These are phyloP conservation scores for Wickerhamomyces chambardii DNA, from an alignment of 805 yeast genomes.

Conservation along the genomic window DNA sequence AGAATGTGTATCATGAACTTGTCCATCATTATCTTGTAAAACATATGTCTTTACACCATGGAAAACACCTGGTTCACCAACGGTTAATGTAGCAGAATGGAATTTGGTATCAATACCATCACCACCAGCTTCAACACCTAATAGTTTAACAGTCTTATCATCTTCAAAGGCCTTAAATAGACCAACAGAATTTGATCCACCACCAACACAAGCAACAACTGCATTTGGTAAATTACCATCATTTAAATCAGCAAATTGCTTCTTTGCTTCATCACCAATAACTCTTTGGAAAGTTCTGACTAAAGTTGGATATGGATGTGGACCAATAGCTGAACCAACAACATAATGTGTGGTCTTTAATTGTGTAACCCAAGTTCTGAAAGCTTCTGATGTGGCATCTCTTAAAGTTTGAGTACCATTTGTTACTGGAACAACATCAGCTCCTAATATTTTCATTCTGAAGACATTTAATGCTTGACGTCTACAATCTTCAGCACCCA, in stretches of 20 bases:
- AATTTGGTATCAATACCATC: constrained; percentile 84
- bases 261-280: constrained; percentile 90
- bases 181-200: constrained; percentile 97
- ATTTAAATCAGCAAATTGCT: constrained; percentile 75
- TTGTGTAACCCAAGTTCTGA: constrained; percentile 91
- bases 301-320: constrained; percentile 97
- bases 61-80: constrained; percentile 93
- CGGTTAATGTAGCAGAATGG: constrained; percentile 95
- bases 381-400: constrained; percentile 97
- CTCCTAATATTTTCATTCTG: constrained; percentile 95
- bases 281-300: constrained; percentile 98
- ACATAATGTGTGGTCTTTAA: constrained; percentile 84
- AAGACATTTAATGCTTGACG: constrained; percentile 98
- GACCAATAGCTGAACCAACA: constrained; percentile 98
- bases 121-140: constrained; percentile 99
- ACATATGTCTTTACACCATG: constrained; percentile 96
- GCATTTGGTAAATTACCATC: constrained; percentile 85
- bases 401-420: constrained; percentile 94
- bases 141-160: constrained; percentile 64
- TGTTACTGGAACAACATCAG: constrained; percentile 86
- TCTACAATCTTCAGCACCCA: constrained; percentile 99
- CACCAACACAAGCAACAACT: constrained; percentile 98
- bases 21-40: constrained; percentile 88
- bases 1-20: constrained; percentile 95
- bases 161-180: constrained; percentile 91